Percentiles rank a stretch among this genome's conserved stretches.
Evolutionary conservation across 2,329 filamentous ascomycete species (phyloP).

Genomic region (Epichloe typhina): DNA sequence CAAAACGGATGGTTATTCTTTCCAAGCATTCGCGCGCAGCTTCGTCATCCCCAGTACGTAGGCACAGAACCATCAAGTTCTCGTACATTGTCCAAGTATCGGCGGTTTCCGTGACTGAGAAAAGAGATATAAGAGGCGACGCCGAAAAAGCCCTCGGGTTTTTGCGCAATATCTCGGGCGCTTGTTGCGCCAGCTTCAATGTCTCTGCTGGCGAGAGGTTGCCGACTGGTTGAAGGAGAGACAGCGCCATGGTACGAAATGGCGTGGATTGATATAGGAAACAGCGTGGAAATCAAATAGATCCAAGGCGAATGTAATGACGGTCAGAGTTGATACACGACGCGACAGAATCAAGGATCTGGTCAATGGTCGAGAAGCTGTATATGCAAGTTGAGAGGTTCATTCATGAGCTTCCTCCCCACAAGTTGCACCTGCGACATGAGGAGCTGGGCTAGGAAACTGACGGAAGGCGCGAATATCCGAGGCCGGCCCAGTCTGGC

Average conservation of each 20-base stretch:
- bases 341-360: not conserved
- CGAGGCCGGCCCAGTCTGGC: not conserved
- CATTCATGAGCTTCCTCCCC: not conserved
- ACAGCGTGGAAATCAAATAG: not conserved
- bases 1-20: conserved; percentile 68
- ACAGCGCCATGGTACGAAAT: conserved; percentile 30
- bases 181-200: conserved; percentile 46
- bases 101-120: conserved; percentile 51
- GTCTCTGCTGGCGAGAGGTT: conserved; percentile 43
- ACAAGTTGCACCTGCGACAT: not conserved
- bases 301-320: not conserved
- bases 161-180: conserved; percentile 40
- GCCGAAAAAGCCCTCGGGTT: conserved; percentile 40
- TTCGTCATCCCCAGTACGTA: conserved; percentile 71
- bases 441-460: not conserved
- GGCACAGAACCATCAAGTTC: conserved; percentile 71
- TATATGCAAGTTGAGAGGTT: not conserved
- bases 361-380: not conserved
- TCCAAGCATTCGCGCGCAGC: conserved; percentile 65
- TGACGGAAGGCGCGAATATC: conserved; percentile 3
- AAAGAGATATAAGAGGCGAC: conserved; percentile 39
- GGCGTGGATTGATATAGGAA: not conserved
- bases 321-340: not conserved
- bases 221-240: conserved; percentile 43
- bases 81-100: conserved; percentile 80